Base-by-base conservation (phyloP, 2,329 filamentous ascomycete species). In the Hymenoscyphus infarciens region DNA sequence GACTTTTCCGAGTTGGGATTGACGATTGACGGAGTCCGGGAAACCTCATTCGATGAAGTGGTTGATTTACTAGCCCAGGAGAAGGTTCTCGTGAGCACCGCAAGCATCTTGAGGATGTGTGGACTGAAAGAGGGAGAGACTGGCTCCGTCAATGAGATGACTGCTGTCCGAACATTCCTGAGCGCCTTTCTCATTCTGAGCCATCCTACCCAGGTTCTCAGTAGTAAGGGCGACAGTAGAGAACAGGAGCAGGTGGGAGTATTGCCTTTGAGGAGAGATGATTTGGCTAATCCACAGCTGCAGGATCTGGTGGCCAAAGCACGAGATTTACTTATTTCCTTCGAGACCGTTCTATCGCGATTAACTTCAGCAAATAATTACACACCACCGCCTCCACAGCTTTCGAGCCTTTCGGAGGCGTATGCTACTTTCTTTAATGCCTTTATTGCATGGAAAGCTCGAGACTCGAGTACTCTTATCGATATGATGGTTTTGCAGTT, bases 401-500 rank as follows among this genome's bases (percentile, higher is more conserved):
- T 83, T 33, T 83, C 86, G 60, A 81, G 83, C 1, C 79, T 95
- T 19, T 83, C 87, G 0, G 83, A 91, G 68, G 81, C 85, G 1
- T 91, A 93, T 71, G 84, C 88, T 35, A 84, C 87, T 0, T 95
- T 92, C 69, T 85, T 88, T 69, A 88, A 90, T 60, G 89, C 89
- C 1, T 93, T 95, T 71, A 89, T 91, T 64, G 87, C 89, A 3
- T 95, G 91, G 91, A 92, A 93, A 75, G 87, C 90, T 1, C 84
- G 90, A 59, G 91, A 94, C 73, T 91, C 89, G 0, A 87, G 87
- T 60, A 87, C 90, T 0, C 79, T 95, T 4, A 86, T 94, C 59
- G 89, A 93, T 70, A 88, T 91, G 61, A 93, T 95, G 90, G 82
- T 94, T n/a, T 83, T 91, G 71, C 90, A 92, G 67, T 93, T 94